Evolutionary conservation across 139 green algal genomes (phyloP).

Genomic region (Closterium sp.): DNA sequence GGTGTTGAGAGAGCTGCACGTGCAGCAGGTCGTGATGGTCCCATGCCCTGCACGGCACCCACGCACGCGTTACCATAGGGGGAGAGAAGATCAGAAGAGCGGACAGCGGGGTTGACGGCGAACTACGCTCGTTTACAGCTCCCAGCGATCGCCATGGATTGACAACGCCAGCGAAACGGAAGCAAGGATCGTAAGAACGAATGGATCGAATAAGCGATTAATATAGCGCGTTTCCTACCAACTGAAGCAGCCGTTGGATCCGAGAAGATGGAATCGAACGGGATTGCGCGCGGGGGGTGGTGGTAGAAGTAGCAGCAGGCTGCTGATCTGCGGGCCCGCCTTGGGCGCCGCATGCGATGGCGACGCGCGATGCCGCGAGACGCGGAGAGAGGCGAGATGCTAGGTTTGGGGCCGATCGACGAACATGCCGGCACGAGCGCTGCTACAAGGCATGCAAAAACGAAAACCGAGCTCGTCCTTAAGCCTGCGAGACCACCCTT

Average conservation of each 20-base stretch:
- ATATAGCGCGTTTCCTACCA: slow-evolving; percentile 5
- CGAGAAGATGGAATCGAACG: slow-evolving; percentile 30
- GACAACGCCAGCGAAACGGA: neutral
- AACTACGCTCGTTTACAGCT: neutral
- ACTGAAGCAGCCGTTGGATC: slow-evolving; percentile 42
- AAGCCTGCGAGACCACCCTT: no score
- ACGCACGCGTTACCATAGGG: no score
- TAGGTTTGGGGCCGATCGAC: neutral
- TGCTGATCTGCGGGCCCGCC: slow-evolving; percentile 37
- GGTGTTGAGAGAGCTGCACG: slow-evolving; percentile 20
- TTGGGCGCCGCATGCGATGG: neutral
- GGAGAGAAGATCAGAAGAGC: neutral
- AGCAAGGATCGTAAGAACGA: neutral
- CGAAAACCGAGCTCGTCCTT: neutral
- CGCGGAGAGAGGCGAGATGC: neutral
- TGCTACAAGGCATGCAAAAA: neutral
- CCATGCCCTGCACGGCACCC: slow-evolving; percentile 4
- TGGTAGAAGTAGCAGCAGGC: slow-evolving; percentile 34
- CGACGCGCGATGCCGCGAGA: neutral
- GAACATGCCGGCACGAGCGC: neutral
- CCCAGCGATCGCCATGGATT: neutral
- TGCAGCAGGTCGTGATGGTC: slow-evolving; percentile 34
- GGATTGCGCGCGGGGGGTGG: neutral
- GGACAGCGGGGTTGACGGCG: neutral
- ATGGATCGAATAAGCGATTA: neutral